phyloP scores from a whole-genome alignment of 1,139 yeast genomes.

The Meyerozyma carpophila region DNA sequence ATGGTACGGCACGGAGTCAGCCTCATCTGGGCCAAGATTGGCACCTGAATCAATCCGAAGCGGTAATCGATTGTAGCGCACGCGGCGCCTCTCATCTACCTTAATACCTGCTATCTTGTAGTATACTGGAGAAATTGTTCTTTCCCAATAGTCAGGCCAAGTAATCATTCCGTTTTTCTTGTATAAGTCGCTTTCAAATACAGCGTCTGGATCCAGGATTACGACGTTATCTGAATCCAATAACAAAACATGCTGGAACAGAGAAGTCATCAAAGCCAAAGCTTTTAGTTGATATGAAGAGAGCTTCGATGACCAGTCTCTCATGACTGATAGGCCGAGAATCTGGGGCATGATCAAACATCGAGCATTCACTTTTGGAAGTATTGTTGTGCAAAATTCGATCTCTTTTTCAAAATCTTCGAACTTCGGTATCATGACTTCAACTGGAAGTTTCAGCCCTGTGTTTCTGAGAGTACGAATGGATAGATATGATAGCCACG shows the following conservation, averaged over 20 bases:
- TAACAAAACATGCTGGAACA: constrained; percentile 13
- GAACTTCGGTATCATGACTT: constrained; percentile 6
- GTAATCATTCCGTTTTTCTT: constrained; percentile 10
- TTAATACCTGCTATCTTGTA: constrained; percentile 10
- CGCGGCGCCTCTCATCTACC: constrained; percentile 3
- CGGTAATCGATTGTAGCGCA: neutral
- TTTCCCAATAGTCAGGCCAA: constrained; percentile 17
- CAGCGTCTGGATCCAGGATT: constrained; percentile 10
- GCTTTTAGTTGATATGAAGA: constrained; percentile 12
- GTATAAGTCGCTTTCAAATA: constrained; percentile 27
- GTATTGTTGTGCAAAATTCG: constrained; percentile 20
- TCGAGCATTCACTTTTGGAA: constrained; percentile 23
- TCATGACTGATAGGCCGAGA: constrained; percentile 1
- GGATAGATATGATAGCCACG: constrained; percentile 7
- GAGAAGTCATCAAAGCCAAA: constrained; percentile 12
- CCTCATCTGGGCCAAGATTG: constrained; percentile 6
- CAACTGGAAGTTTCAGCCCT: constrained; percentile 7
- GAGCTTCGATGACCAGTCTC: constrained; percentile 1
- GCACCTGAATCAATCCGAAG: neutral
- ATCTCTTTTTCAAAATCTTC: constrained; percentile 17
- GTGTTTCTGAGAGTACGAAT: constrained; percentile 4
- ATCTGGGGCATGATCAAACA: constrained; percentile 18
- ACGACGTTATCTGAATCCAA: constrained; percentile 14
- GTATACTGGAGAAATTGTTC: constrained; percentile 12
- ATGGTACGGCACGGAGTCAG: constrained; percentile 29